Conservation (phyloP, 352 stramenopile species). For the Phytopythium helicoides region DNA sequence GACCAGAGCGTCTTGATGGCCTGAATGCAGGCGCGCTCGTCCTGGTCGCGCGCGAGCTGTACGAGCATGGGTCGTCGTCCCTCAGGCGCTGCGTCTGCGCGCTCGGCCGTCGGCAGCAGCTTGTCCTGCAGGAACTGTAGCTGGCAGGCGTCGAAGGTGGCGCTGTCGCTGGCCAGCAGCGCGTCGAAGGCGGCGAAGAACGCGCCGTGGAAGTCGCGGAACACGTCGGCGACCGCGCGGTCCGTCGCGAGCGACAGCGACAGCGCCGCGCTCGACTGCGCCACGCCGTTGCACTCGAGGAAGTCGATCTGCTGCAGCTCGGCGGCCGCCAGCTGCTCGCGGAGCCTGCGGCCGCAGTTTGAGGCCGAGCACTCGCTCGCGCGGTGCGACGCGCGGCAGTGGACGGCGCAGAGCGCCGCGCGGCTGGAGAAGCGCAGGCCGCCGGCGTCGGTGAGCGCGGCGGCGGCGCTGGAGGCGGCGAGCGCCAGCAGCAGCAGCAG, state of each 20-base stretch:
- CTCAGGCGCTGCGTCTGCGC: conserved; percentile 21
- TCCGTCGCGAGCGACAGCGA: conserved; percentile 36
- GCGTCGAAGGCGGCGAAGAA: conserved; percentile 69
- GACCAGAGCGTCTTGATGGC: conserved; percentile 34
- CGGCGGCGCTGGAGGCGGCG: neutral
- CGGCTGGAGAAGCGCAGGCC: conserved; percentile 45
- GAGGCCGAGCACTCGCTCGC: conserved; percentile 16
- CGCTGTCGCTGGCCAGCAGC: conserved; percentile 54
- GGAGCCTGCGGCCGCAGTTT: conserved; percentile 12
- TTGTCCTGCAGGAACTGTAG: conserved; percentile 64
- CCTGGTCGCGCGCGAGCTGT: conserved; percentile 28
- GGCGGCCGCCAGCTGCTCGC: conserved; percentile 9
- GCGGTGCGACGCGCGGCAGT: conserved; percentile 43
- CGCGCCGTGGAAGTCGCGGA: conserved; percentile 49
- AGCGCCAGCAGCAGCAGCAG: neutral
- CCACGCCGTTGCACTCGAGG: conserved; percentile 34
- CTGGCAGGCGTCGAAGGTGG: conserved; percentile 58
- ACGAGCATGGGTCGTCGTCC: conserved; percentile 48
- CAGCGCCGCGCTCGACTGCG: conserved; percentile 25
- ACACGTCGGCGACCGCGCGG: conserved; percentile 26
- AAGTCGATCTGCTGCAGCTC: conserved; percentile 25
- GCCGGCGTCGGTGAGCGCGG: conserved; percentile 28
- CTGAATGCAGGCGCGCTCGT: conserved; percentile 47
- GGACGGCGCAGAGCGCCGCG: conserved; percentile 49
- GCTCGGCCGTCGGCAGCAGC: conserved; percentile 35